Base-by-base conservation (phyloP, 2,329 filamentous ascomycete species). In the Pseudophaeomoniella oleicola region DNA sequence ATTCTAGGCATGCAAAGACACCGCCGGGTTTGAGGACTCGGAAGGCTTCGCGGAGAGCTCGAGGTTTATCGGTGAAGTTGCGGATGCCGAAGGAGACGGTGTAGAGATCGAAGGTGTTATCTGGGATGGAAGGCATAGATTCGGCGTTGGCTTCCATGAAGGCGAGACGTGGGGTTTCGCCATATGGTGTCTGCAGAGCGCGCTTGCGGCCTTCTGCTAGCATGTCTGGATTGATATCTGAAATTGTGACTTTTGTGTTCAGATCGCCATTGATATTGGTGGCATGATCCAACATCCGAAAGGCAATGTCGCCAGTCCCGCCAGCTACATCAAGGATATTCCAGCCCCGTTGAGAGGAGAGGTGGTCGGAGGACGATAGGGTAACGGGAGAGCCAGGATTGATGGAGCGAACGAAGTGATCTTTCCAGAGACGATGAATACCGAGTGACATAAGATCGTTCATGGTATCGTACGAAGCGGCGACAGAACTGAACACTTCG, bases 371-470 rank as follows among this genome's bases (percentile, higher is more conserved):
- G 9, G 55, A 50, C n/a, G 9, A 9, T 9, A 27, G 6, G 22
- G 22, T 9, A 27, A 27, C 22, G 22, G 22, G 32, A 1, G 63
- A 71, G 45, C 87, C 87, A 0, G 90, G 88, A 56, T 94, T 90
- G 19, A 98, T 73, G 19, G 78, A 80, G 46, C 83, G 78, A 32
- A 98, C 88, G 58, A 96, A 98, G 62, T 94, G 78, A 61, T 96
- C 88, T 66, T 82, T 98, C 90, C 90, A 98, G 27, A 98, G 66
- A 31, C 90, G 81, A 59, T 98, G 90, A 62, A 94, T 87, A 38
- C 90, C 90, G 34, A 98, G 74, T 5, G 90, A 96, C 90, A 98
- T 98, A 47, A 96, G 72, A 58, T 98, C 90, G 64, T 98, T 98
- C 90, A 98, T 98, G 43, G 79, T 81, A 60, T 98, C 90, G 63